Percentiles rank a stretch among this genome's conserved stretches.
Evolutionary conservation across 2,329 filamentous ascomycete species (phyloP).

Genomic region (Fusarium paranaense): DNA sequence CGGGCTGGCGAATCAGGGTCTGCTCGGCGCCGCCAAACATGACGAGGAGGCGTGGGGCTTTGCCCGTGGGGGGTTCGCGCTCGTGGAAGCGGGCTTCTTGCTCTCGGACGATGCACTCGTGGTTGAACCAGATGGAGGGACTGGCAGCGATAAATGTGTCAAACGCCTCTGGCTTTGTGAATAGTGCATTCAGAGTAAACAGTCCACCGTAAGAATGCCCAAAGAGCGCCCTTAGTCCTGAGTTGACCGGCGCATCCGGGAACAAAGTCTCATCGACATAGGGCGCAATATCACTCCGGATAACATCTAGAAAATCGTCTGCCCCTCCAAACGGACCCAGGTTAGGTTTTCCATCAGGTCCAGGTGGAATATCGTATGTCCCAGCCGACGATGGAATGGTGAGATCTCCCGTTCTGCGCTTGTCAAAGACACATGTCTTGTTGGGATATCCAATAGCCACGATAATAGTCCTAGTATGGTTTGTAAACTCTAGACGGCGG

Average conservation of each 20-base stretch:
- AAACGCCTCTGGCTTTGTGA: constrained; percentile 54
- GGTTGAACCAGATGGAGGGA: constrained; percentile 61
- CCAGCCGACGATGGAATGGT: constrained; percentile 40
- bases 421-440: constrained; percentile 42
- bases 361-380: constrained; percentile 33
- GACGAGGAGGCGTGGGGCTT: constrained; percentile 47
- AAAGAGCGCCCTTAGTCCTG: constrained; percentile 56
- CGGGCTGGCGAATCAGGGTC: constrained; percentile 38
- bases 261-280: constrained; percentile 43
- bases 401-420: constrained; percentile 45
- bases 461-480: constrained; percentile 42
- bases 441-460: constrained; percentile 50
- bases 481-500: constrained; percentile 40
- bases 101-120: constrained; percentile 51
- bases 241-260: constrained; percentile 41
- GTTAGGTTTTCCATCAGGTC: constrained; percentile 34
- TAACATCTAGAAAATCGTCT: constrained; percentile 57
- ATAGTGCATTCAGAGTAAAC: constrained; percentile 58
- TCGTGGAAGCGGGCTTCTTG: constrained; percentile 44
- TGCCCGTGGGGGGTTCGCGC: not conserved
- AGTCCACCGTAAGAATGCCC: constrained; percentile 63
- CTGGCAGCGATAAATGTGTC: constrained; percentile 59
- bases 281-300: constrained; percentile 52
- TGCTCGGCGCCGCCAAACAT: constrained; percentile 50
- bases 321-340: constrained; percentile 53